Evolutionary conservation across 2,329 filamentous ascomycete species (phyloP).

Genomic region (Simplicillium aogashimaense): DNA sequence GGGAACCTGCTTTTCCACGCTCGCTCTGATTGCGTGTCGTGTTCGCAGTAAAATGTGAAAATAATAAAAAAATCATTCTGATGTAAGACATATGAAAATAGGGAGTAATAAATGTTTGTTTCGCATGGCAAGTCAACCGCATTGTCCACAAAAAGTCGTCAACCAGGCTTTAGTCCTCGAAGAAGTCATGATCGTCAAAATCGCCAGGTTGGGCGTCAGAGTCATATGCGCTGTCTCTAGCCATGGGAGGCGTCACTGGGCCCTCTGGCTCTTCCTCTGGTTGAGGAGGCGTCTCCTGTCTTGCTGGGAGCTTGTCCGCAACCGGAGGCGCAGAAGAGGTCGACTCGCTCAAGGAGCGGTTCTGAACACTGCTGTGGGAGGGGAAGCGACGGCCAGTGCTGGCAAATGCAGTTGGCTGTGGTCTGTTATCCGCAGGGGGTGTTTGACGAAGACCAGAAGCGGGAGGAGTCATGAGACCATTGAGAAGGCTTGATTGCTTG

Average conservation of each 20-base stretch:
- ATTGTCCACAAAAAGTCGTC: too few relatives aligned
- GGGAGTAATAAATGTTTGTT: too few relatives aligned
- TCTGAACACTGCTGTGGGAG: constrained; percentile 24
- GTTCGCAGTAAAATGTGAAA: background rate
- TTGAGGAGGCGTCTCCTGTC: constrained; percentile 32
- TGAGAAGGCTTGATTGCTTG: constrained; percentile 45
- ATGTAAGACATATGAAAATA: too few relatives aligned
- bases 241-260: constrained; percentile 53
- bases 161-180: constrained; percentile 27
- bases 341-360: constrained; percentile 17
- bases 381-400: constrained; percentile 50
- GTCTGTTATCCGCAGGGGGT: constrained; percentile 29
- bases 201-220: constrained; percentile 49
- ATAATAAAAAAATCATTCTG: background rate
- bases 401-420: constrained; percentile 51
- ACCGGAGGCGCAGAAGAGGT: constrained; percentile 14
- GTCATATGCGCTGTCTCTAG: constrained; percentile 48
- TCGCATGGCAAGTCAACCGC: too few relatives aligned
- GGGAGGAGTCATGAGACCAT: constrained; percentile 83
- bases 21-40: background rate
- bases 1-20: background rate
- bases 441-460: constrained; percentile 60
- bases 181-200: constrained; percentile 51
- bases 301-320: constrained; percentile 25
- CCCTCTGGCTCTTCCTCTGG: constrained; percentile 22